Base-by-base conservation (phyloP, 179 eudicot species). In the Patellifolia procumbens region DNA sequence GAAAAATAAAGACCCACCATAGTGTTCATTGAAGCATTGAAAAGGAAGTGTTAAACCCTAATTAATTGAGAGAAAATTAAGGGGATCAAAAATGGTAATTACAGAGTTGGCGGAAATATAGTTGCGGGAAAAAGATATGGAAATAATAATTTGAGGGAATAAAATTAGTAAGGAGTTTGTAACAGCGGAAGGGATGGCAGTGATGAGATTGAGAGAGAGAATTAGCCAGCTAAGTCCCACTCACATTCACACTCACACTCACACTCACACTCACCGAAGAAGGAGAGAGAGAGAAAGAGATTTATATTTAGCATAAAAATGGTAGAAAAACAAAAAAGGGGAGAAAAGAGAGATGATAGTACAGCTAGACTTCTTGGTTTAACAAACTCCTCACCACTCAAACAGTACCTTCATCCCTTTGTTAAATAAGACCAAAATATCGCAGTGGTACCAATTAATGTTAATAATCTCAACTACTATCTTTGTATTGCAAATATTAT, bases 1-100 rank as follows among this genome's bases (percentile, higher is more conserved):
- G 8, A 39, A 76, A 55, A 67, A 29, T 26, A 61, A 1, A 78
- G 34, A 51, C 75, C 75, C 80, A 49, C 29, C 70, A 77, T 51
- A 34, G 24, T 46, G 15, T 48, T 62, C 20, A 45, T n/a, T 61
- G 70, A n/a, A 48, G 46, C 3, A 7, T 32, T n/a, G 39, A 65
- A 65, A 37, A 9, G 37, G 37, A 11, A 70, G 51, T 52, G 39
- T 70, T 29, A 51, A 51, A 70, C 74, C 74, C 74, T 70, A 70
- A 70, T 51, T 52, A 15, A n/a, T 10, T 7, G 20, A 43, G 32
- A 12, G 29, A 37, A 20, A 42, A n/a, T 9, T 63, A 13, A 42
- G 3, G 34, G 24, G 39, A 31, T 31, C 26, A 46, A 70, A 49
- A 31, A 70, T 31, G 59, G 73, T 17, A 69, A 69, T 24, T 46